These are phyloP conservation scores for Skeletonema marinoi DNA, from an alignment of 108 stramenopile genomes.

Conservation along the genomic window DNA sequence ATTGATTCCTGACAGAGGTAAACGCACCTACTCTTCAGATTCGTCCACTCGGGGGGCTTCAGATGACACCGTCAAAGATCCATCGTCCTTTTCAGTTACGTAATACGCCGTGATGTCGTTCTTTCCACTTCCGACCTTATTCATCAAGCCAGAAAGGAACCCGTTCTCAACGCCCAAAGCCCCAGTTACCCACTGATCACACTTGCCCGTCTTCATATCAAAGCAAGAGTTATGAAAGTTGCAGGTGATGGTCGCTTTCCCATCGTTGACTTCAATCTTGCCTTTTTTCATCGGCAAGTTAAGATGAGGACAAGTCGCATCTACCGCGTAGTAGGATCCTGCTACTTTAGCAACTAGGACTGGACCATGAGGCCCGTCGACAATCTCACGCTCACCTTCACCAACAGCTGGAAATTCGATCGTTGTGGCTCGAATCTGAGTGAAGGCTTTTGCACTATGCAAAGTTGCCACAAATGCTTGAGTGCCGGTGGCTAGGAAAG, in stretches of 20 bases:
- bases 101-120: slow-evolving; percentile 21
- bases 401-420: slow-evolving; percentile 13
- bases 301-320: slow-evolving; percentile 54
- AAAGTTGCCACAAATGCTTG: no score
- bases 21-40: background rate
- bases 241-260: slow-evolving; percentile 35
- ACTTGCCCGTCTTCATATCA: slow-evolving; percentile 33
- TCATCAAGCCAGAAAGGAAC: slow-evolving; percentile 44
- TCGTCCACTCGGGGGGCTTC: background rate
- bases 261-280: slow-evolving; percentile 24
- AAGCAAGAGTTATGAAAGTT: slow-evolving; percentile 53
- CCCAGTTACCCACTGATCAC: slow-evolving; percentile 40
- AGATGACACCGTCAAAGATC: slow-evolving; percentile 17
- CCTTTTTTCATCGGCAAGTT: slow-evolving; percentile 54
- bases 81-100: slow-evolving; percentile 33
- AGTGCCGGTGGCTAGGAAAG: no score
- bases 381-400: slow-evolving; percentile 39
- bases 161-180: slow-evolving; percentile 42
- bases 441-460: no score
- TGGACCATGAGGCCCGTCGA: slow-evolving; percentile 34
- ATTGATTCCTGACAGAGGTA: background rate
- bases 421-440: no score
- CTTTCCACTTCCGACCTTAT: slow-evolving; percentile 33
- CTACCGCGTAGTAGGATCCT: slow-evolving; percentile 41
- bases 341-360: slow-evolving; percentile 42